phyloP scores from a whole-genome alignment of 1,139 yeast species.

The Scheffersomyces cryptocercus region DNA sequence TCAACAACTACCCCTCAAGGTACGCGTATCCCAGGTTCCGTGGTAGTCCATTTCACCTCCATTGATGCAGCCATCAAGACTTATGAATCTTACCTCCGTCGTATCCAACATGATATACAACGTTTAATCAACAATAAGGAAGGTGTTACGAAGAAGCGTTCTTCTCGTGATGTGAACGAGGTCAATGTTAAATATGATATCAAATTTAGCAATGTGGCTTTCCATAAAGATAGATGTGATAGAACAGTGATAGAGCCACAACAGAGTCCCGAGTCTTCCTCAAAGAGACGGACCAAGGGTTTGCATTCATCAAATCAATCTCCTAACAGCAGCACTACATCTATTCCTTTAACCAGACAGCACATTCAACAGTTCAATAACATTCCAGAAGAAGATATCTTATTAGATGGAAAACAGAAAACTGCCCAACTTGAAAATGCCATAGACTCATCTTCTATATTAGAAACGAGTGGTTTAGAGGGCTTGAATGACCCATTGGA shows the following conservation, averaged over 20 bases:
- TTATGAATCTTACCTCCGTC: slow-evolving; percentile 32
- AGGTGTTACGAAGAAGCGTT: slow-evolving; percentile 1
- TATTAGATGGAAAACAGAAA: no score
- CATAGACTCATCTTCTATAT: no score
- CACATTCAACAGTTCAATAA: slow-evolving; percentile 1
- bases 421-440: no score
- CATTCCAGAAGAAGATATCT: background rate
- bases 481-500: background rate
- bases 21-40: slow-evolving; percentile 12
- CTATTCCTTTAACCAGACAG: background rate
- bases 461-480: no score
- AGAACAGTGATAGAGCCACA: slow-evolving; percentile 13
- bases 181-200: slow-evolving; percentile 13
- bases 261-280: background rate
- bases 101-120: slow-evolving; percentile 26
- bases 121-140: slow-evolving; percentile 17
- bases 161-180: slow-evolving; percentile 6
- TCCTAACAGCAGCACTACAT: no score
- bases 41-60: slow-evolving; percentile 37
- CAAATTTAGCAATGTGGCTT: slow-evolving; percentile 19
- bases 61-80: slow-evolving; percentile 43
- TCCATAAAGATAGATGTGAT: slow-evolving; percentile 42
- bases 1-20: slow-evolving; percentile 3
- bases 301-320: no score
- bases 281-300: background rate